Base-by-base conservation (phyloP, 78 protist species). In the Isochrysis galbana region DNA sequence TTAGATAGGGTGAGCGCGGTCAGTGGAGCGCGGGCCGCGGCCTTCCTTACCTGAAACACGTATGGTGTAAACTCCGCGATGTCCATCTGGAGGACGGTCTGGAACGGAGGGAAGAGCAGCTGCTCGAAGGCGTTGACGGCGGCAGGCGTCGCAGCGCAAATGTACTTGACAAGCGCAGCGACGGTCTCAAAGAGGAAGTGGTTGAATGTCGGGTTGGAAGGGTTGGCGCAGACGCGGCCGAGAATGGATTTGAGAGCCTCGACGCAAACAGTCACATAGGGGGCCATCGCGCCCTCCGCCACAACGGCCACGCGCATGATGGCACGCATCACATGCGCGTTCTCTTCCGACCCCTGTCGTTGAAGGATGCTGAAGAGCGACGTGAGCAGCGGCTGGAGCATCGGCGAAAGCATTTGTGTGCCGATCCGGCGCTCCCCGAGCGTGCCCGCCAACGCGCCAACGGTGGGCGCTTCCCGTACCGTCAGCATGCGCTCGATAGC, bases 121-220 rank as follows among this genome's bases (percentile, higher is more conserved):
- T 36, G 47, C 87, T 97, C 98, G 44, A 97, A 91, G 25, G 83
- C 89, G 61, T 46, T 78, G 86, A 87, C 90, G 5, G 67, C 77
- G 41, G 67, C 48, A 25, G 83, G 61, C 39, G 87, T 1, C 46
- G 74, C 72, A 38, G 55, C 72, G 89, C 94, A 93, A n/a, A 89
- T 91, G 54, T 46, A 72, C 2, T 17, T 2, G 17, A 96, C 86
- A 26, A 96, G 84, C 2, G 96, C 61, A 26, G 99, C 98, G 51
- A 98, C 42, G 36, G 97, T 90, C 84, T 98, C 99, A 92, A 97
- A 98, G 93, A 98, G 95, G 93, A 94, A 97, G 92, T 98, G 98
- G 91, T 96, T 96, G 91, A 98, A 98, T 23, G 77, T 32, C 3
- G 98, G 99, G 91, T 97, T 98, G 83, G 80, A 7, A n/a, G 99